Percentiles rank a stretch among this genome's conserved stretches.
Evolutionary conservation across 2,329 filamentous ascomycete species (phyloP).

Genomic region (Botryosphaeria dothidea): DNA sequence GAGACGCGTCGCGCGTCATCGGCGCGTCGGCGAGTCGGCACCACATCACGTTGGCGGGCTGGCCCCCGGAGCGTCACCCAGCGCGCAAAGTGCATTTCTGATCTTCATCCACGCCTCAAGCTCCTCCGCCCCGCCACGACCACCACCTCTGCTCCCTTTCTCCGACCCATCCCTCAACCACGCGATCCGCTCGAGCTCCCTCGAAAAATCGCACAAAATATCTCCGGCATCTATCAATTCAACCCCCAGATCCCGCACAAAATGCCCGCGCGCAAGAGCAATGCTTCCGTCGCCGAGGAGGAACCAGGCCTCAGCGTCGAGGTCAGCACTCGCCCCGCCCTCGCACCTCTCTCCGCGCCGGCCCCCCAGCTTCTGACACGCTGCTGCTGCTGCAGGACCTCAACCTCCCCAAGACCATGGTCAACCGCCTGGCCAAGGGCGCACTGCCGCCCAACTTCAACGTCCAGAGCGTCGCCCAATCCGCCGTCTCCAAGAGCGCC

Average conservation of each 20-base stretch:
- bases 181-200: neutral
- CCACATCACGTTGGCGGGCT: neutral
- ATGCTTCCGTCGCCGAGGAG: conserved; percentile 43
- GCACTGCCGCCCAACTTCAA: conserved; percentile 79
- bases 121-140: conserved; percentile 2
- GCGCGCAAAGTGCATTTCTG: conserved; percentile 4
- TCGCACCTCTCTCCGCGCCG: neutral
- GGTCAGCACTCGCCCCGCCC: conserved; percentile 28
- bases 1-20: conserved; percentile 10
- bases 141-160: conserved; percentile 4
- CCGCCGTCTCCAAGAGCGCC: conserved; percentile 78
- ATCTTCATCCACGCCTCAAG: conserved; percentile 5
- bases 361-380: conserved; percentile 14
- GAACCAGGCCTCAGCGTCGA: conserved; percentile 46
- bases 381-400: conserved; percentile 61
- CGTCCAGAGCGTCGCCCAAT: conserved; percentile 78
- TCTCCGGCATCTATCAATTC: neutral
- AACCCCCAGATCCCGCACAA: neutral
- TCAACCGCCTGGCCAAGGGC: conserved; percentile 76
- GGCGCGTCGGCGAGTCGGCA: neutral
- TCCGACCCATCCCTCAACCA: neutral
- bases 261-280: conserved; percentile 53
- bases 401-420: conserved; percentile 76
- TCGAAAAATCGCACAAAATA: neutral
- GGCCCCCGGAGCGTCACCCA: conserved; percentile 1